Conservation (phyloP, 805 yeast genomes). For the Yarrowia bubula region DNA sequence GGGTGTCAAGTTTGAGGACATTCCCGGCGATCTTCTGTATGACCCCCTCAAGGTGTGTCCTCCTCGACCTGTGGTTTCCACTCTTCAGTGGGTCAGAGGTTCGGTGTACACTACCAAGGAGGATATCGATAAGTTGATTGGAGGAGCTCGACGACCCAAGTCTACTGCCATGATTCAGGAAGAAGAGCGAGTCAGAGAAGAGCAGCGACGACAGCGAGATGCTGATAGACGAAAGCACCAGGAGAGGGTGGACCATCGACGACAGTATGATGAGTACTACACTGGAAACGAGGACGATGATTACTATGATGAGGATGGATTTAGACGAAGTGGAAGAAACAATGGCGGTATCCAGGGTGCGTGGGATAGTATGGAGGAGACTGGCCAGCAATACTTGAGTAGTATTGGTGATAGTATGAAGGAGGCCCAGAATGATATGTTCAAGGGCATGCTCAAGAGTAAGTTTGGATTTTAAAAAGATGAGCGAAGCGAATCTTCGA, state of each 20-base stretch:
- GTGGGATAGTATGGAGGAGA: constrained; percentile 46
- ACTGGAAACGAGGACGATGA: background rate
- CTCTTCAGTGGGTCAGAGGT: constrained; percentile 86
- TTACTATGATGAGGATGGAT: constrained; percentile 19
- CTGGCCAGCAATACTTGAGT: constrained; percentile 47
- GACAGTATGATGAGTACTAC: constrained; percentile 9
- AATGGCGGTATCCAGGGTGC: constrained; percentile 42
- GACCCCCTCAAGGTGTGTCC: constrained; percentile 68
- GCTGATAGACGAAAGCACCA: constrained; percentile 2
- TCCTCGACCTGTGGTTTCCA: constrained; percentile 72
- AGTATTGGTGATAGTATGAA: constrained; percentile 41
- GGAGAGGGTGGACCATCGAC: background rate
- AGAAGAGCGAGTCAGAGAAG: constrained; percentile 34
- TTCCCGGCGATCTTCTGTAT: constrained; percentile 57
- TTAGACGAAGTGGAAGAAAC: constrained; percentile 38
- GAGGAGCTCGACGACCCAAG: constrained; percentile 69
- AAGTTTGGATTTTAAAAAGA: no score
- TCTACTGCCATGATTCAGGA: constrained; percentile 45
- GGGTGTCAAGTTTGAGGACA: constrained; percentile 38
- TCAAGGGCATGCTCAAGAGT: constrained; percentile 32
- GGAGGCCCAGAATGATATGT: constrained; percentile 33
- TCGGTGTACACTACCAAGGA: constrained; percentile 55
- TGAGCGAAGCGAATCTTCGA: no score
- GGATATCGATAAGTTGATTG: constrained; percentile 65
- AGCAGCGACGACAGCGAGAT: constrained; percentile 33